Conservation (phyloP, 192 early-diverging fungal genomes). For the Backusella psychrophila region DNA sequence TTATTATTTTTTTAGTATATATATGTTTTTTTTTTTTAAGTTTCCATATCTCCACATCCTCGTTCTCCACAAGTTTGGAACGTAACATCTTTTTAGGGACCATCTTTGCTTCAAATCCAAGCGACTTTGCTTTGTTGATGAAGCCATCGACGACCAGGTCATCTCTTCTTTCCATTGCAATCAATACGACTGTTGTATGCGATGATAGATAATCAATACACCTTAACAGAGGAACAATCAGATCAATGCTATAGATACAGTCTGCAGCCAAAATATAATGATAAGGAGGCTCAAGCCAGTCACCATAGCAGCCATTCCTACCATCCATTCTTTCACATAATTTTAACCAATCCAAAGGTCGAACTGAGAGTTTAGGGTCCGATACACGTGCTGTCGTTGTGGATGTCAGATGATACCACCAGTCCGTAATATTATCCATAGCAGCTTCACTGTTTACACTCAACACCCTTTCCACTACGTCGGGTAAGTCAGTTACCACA, state of each 20-base stretch:
- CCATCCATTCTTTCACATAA: neutral
- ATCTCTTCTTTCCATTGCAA: conserved; percentile 37
- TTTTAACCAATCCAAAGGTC: conserved; percentile 29
- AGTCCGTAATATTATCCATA: conserved; percentile 14
- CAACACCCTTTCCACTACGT: conserved; percentile 27
- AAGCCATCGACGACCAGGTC: conserved; percentile 29
- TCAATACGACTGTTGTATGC: conserved; percentile 8
- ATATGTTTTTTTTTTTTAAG: conserved; percentile 22
- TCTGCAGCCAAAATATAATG: conserved; percentile 34
- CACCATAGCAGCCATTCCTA: neutral
- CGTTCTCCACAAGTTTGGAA: conserved; percentile 4
- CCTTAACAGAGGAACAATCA: conserved; percentile 24
- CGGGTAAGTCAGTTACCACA: conserved; percentile 23
- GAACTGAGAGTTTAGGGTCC: conserved; percentile 6
- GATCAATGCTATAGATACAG: conserved; percentile 33
- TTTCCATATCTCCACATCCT: conserved; percentile 35
- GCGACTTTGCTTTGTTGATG: conserved; percentile 18
- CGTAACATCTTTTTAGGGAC: conserved; percentile 20
- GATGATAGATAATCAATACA: conserved; percentile 17
- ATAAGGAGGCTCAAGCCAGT: conserved; percentile 15
- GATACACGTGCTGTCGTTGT: neutral
- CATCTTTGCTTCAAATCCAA: conserved; percentile 26
- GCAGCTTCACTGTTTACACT: conserved; percentile 12
- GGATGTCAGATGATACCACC: conserved; percentile 15
- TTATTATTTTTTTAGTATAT: neutral